These are phyloP conservation scores for Syzygium aromaticum DNA, from an alignment of 345 rosid species.

Conservation along the genomic window DNA sequence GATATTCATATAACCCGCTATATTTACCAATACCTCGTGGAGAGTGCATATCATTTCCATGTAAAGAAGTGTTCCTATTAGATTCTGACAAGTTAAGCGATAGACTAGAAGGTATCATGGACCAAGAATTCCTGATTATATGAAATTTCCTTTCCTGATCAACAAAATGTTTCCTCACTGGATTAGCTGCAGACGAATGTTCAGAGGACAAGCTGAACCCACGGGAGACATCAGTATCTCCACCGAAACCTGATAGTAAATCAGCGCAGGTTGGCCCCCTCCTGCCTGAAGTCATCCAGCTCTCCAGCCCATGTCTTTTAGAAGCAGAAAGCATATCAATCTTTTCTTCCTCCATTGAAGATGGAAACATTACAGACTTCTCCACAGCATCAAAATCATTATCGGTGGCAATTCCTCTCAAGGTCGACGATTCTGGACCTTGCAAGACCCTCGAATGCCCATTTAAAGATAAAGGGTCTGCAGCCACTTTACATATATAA, in stretches of 20 bases:
- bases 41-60: conserved; percentile 27
- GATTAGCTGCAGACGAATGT: conserved; percentile 24
- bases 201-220: conserved; percentile 24
- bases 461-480: conserved; percentile 47
- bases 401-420: conserved; percentile 45
- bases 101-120: conserved; percentile 37
- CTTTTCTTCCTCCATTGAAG: conserved; percentile 50
- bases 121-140: conserved; percentile 33
- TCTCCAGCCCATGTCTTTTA: conserved; percentile 44
- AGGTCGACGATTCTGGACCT: conserved; percentile 73
- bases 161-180: conserved; percentile 16
- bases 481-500: conserved; percentile 24
- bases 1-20: conserved; percentile 28
- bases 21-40: conserved; percentile 28
- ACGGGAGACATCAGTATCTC: conserved; percentile 25
- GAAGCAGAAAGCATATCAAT: conserved; percentile 34
- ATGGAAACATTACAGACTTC: conserved; percentile 45
- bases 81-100: conserved; percentile 39
- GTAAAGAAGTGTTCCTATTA: conserved; percentile 14
- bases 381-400: conserved; percentile 46
- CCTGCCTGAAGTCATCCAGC: conserved; percentile 35
- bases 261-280: conserved; percentile 50
- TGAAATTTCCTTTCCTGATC: conserved; percentile 45
- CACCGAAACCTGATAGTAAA: conserved; percentile 55
- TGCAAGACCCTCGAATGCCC: conserved; percentile 70